A percentile compares a stretch with the other conserved stretches of the same genome.
Evolutionary conservation across 1,284 basidiomycete species (phyloP).

Genomic region (Dichomitus squalens): DNA sequence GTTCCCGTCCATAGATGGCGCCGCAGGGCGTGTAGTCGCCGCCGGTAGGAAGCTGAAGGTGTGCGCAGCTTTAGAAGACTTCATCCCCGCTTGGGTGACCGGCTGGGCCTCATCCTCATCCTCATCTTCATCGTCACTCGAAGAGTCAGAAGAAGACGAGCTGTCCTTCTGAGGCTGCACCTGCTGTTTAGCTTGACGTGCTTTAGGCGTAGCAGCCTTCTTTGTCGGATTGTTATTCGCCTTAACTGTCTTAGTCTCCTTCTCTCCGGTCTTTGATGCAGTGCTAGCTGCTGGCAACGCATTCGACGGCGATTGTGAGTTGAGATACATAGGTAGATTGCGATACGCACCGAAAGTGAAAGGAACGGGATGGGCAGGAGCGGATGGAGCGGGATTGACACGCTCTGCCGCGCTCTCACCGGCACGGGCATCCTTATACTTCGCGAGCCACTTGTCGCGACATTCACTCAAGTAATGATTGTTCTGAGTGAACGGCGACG

Average conservation of each 20-base stretch:
- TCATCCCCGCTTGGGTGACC: too few relatives aligned
- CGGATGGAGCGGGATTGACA: not conserved
- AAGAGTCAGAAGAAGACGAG: not conserved
- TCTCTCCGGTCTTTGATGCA: too few relatives aligned
- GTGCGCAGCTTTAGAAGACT: not conserved
- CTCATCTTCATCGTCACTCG: too few relatives aligned
- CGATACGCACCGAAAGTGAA: not conserved
- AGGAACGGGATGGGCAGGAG: not conserved
- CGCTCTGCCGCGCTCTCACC: conserved; percentile 10
- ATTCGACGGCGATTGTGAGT: not conserved
- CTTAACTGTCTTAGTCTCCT: too few relatives aligned
- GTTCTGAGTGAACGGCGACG: conserved; percentile 38
- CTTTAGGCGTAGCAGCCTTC: too few relatives aligned
- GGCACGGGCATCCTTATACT: conserved; percentile 25
- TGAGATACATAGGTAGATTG: not conserved
- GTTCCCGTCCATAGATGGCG: not conserved
- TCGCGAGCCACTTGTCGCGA: conserved; percentile 22
- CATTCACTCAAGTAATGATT: conserved; percentile 29
- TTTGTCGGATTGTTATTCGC: too few relatives aligned
- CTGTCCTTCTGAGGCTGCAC: not conserved
- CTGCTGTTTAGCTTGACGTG: too few relatives aligned
- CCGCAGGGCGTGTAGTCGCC: not conserved
- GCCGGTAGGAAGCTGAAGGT: not conserved
- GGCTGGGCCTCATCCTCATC: too few relatives aligned
- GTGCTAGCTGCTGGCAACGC: too few relatives aligned